Percentiles rank a stretch among this genome's conserved stretches.
These are phyloP conservation scores for Boletellus ananiceps DNA, from an alignment of 768 basidiomycete species.

Conservation along the genomic window DNA sequence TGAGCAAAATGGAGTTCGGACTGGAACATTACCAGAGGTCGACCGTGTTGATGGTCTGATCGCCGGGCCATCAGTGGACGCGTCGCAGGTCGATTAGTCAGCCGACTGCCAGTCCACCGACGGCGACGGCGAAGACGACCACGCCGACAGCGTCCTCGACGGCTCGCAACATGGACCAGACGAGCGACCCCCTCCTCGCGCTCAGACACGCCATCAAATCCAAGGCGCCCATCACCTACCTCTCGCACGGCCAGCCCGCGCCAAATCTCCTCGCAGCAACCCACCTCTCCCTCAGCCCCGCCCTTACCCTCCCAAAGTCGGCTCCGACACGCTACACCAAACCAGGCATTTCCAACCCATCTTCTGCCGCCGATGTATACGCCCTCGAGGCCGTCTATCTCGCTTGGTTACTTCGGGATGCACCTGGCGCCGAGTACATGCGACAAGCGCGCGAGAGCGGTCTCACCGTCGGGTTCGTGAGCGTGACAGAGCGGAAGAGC, in stretches of 20 bases:
- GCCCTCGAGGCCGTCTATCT: slow-evolving; percentile 78
- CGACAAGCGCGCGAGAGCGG: slow-evolving; percentile 75
- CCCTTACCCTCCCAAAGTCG: slow-evolving; percentile 60
- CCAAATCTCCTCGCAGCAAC: slow-evolving; percentile 53
- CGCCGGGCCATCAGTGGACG: too few species aligned
- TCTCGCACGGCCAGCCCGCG: slow-evolving; percentile 34
- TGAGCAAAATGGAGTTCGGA: too few species aligned
- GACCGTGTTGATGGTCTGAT: too few species aligned
- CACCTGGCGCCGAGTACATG: slow-evolving; percentile 82
- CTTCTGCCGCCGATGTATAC: slow-evolving; percentile 51
- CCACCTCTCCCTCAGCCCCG: slow-evolving; percentile 55
- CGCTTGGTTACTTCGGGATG: slow-evolving; percentile 75
- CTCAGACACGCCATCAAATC: slow-evolving; percentile 62
- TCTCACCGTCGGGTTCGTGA: slow-evolving; percentile 70
- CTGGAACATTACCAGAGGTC: too few species aligned
- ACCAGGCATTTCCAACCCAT: slow-evolving; percentile 40
- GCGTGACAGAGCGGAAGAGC: slow-evolving; percentile 80
- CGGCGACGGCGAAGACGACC: background rate
- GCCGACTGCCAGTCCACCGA: background rate
- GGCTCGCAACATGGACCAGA: background rate
- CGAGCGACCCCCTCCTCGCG: slow-evolving; percentile 48
- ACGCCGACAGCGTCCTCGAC: background rate
- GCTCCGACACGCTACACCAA: slow-evolving; percentile 75
- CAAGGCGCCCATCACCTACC: slow-evolving; percentile 47
- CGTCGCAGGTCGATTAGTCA: too few species aligned